A percentile compares a stretch with the other conserved stretches of the same genome.
Evolutionary conservation across 1,284 basidiomycete species (phyloP).

Genomic region (Heterobasidion occidentale): DNA sequence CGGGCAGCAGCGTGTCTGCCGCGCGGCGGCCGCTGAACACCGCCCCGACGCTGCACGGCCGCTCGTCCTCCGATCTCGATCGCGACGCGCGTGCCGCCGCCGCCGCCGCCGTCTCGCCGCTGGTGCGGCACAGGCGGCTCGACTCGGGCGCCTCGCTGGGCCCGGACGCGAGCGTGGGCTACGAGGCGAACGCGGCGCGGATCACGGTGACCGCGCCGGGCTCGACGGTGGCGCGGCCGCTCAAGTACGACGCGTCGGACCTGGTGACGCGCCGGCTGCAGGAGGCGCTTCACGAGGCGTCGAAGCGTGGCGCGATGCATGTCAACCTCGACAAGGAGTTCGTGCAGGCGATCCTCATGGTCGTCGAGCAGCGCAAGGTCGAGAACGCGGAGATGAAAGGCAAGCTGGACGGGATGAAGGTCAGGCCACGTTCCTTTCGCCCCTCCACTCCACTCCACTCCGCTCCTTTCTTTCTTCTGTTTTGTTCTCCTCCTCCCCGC

Average conservation of each 20-base stretch:
- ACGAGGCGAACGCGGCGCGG: constrained; percentile 16
- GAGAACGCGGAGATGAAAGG: constrained; percentile 64
- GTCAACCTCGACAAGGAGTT: constrained; percentile 71
- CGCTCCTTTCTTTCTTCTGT: constrained; percentile 1
- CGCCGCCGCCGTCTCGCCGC: background rate
- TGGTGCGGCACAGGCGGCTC: constrained; percentile 10
- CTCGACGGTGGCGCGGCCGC: constrained; percentile 19
- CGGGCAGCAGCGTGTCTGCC: background rate
- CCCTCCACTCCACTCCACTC: no score
- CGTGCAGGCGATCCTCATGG: constrained; percentile 63
- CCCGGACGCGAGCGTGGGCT: constrained; percentile 7
- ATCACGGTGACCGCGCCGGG: constrained; percentile 41
- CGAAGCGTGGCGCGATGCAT: constrained; percentile 52
- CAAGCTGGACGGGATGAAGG: constrained; percentile 84
- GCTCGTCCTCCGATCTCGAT: constrained; percentile 4
- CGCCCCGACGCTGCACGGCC: background rate
- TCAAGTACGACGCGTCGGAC: constrained; percentile 34
- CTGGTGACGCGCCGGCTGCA: constrained; percentile 44
- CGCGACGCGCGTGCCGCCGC: background rate
- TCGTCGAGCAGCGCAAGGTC: constrained; percentile 61
- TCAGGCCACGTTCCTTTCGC: constrained; percentile 25
- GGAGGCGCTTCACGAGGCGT: constrained; percentile 57
- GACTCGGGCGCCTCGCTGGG: constrained; percentile 14
- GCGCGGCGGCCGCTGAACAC: background rate
- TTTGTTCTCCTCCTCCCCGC: background rate